Evolutionary conservation across 192 early-diverging fungal species (phyloP).

Genomic region (Podila verticillata): DNA sequence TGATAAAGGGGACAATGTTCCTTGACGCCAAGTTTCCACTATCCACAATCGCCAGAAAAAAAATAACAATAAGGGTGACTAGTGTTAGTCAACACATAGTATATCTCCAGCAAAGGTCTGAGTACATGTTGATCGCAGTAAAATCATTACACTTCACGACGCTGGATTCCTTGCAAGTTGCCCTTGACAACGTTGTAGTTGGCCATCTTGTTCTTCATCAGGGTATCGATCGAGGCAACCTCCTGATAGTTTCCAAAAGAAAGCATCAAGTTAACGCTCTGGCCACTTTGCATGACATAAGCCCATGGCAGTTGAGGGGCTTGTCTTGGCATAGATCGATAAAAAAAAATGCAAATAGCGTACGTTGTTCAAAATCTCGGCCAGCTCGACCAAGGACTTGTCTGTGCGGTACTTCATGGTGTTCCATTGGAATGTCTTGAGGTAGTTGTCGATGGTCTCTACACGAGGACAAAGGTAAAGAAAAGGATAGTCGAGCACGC

Average conservation of each 20-base stretch:
- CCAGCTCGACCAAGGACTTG: slow-evolving; percentile 88
- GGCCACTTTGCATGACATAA: too few relatives aligned
- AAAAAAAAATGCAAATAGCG: neutral
- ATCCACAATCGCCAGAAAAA: slow-evolving; percentile 6
- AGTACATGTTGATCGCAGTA: neutral
- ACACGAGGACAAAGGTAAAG: slow-evolving; percentile 12
- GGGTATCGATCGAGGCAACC: slow-evolving; percentile 84
- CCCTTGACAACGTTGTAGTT: slow-evolving; percentile 88
- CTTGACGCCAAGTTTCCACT: slow-evolving; percentile 92
- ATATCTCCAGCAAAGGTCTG: slow-evolving; percentile 7
- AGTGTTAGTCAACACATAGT: neutral
- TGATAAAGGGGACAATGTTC: slow-evolving; percentile 88
- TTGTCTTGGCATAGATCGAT: too few relatives aligned
- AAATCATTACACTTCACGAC: slow-evolving; percentile 84
- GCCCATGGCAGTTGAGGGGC: too few relatives aligned
- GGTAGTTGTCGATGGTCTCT: slow-evolving; percentile 90
- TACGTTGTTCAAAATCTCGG: slow-evolving; percentile 81
- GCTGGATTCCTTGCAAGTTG: slow-evolving; percentile 80
- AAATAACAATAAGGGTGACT: neutral
- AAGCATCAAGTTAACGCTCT: neutral
- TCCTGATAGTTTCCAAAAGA: slow-evolving; percentile 62
- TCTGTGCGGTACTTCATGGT: slow-evolving; percentile 96
- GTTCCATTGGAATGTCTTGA: slow-evolving; percentile 94
- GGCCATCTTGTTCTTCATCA: slow-evolving; percentile 92
- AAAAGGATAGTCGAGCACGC: neutral